Conservation (phyloP, 2,329 filamentous ascomycete species). For the Shiraia sp. region DNA sequence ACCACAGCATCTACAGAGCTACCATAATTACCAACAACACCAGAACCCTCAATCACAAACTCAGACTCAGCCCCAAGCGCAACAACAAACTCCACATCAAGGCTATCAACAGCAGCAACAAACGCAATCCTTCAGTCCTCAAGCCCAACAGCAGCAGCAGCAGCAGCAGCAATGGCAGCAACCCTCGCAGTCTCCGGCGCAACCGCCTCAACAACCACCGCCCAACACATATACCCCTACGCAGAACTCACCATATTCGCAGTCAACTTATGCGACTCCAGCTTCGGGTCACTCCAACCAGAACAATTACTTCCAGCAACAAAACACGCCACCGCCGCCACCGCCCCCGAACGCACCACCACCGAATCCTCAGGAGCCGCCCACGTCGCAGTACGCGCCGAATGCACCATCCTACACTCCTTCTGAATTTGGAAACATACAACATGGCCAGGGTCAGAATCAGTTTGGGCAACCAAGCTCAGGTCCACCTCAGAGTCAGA, state of each 20-base stretch:
- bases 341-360: slow-evolving; percentile 13
- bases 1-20: slow-evolving; percentile 36
- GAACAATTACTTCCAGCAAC: slow-evolving; percentile 33
- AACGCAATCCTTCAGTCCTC: slow-evolving; percentile 12
- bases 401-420: too few relatives aligned
- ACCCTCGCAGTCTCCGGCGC: not conserved
- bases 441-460: slow-evolving; percentile 5
- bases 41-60: slow-evolving; percentile 1
- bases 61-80: slow-evolving; percentile 16
- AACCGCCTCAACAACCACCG: slow-evolving; percentile 13
- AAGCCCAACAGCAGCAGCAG: slow-evolving; percentile 14
- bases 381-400: not conserved
- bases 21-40: slow-evolving; percentile 38
- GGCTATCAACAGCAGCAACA: slow-evolving; percentile 10
- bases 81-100: slow-evolving; percentile 8
- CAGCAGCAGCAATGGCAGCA: slow-evolving; percentile 14
- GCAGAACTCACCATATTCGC: slow-evolving; percentile 33
- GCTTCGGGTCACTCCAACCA: slow-evolving; percentile 24
- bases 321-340: slow-evolving; percentile 19
- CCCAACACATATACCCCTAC: slow-evolving; percentile 21
- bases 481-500: slow-evolving; percentile 9
- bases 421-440: too few relatives aligned
- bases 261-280: slow-evolving; percentile 26
- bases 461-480: slow-evolving; percentile 16
- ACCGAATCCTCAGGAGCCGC: slow-evolving; percentile 1